Evolutionary conservation across 179 eudicot species (phyloP).

Genomic region (Camellia oleifera): DNA sequence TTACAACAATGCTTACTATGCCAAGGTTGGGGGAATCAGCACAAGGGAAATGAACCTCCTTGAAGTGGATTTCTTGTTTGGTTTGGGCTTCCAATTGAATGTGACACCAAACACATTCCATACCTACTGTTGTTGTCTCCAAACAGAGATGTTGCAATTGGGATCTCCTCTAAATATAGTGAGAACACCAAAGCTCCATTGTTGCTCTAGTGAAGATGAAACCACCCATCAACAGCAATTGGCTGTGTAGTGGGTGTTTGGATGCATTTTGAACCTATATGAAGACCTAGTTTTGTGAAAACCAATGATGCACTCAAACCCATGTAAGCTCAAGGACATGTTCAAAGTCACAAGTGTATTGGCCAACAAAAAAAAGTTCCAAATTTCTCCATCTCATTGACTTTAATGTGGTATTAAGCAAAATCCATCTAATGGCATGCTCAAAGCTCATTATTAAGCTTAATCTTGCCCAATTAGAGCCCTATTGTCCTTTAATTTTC

Average conservation of each 20-base stretch:
- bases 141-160: conserved; percentile 13
- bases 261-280: not conserved
- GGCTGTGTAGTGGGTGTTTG: not conserved
- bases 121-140: conserved; percentile 23
- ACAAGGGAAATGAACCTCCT: conserved; percentile 54
- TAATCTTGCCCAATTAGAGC: not conserved
- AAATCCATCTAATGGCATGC: not conserved
- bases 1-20: conserved; percentile 70
- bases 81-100: conserved; percentile 24
- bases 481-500: not conserved
- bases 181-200: conserved; percentile 12
- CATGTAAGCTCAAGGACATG: not conserved
- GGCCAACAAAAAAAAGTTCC: not conserved
- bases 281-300: not conserved
- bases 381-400: not conserved
- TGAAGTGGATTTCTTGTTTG: conserved; percentile 28
- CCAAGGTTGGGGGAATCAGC: conserved; percentile 67
- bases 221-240: conserved; percentile 17
- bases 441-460: not conserved
- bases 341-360: too few species aligned
- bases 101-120: conserved; percentile 25
- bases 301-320: not conserved
- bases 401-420: not conserved
- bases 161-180: not conserved
- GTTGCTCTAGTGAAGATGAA: conserved; percentile 14